Conservation (phyloP, 2,329 filamentous ascomycete species). For the Talaromyces islandicus region DNA sequence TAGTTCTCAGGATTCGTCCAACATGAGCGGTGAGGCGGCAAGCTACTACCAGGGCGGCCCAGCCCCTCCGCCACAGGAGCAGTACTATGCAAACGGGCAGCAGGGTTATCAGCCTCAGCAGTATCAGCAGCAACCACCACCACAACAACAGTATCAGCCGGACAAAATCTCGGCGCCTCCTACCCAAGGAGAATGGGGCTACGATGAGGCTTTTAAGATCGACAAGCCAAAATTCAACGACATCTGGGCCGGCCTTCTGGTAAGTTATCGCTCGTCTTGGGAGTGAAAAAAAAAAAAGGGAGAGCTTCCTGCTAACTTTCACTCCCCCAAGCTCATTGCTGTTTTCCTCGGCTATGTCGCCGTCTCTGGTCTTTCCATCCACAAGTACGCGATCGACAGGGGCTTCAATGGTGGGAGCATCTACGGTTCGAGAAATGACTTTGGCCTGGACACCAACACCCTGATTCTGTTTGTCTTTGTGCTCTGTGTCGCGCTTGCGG, state of each 20-base stretch:
- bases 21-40: conserved; percentile 33
- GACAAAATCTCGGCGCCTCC: conserved; percentile 1
- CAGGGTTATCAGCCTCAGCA: conserved; percentile 11
- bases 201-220: conserved; percentile 77
- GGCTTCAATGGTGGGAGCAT: conserved; percentile 65
- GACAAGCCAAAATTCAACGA: conserved; percentile 85
- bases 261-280: conserved; percentile 24
- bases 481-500: conserved; percentile 63
- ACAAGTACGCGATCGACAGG: conserved; percentile 64
- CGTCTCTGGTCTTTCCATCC: conserved; percentile 68
- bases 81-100: conserved; percentile 11
- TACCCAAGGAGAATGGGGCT: conserved; percentile 40
- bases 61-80: conserved; percentile 8
- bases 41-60: conserved; percentile 30
- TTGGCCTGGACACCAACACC: conserved; percentile 73
- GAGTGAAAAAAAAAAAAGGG: background rate
- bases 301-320: conserved; percentile 5
- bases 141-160: conserved; percentile 23
- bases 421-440: conserved; percentile 61
- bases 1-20: background rate
- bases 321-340: conserved; percentile 53
- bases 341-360: conserved; percentile 69
- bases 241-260: conserved; percentile 77
- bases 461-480: conserved; percentile 79
- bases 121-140: conserved; percentile 2